phyloP scores from a whole-genome alignment of 257 asterid species.

The Craterostigma plantagineum region DNA sequence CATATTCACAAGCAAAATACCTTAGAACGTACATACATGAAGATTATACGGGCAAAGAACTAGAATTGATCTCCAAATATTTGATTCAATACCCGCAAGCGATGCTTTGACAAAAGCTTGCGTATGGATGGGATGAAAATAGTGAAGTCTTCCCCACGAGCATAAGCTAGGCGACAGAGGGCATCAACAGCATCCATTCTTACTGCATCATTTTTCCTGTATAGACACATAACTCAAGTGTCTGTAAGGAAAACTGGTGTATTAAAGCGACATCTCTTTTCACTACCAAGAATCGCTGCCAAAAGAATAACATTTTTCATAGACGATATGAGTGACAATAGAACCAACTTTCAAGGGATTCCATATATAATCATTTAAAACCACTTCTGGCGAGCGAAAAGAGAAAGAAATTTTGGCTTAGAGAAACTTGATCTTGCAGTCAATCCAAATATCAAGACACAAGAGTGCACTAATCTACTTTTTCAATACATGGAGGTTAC shows the following conservation, averaged over 20 bases:
- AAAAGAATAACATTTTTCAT: neutral
- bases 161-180: constrained; percentile 84
- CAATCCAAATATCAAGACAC: too few species aligned
- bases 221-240: constrained; percentile 12
- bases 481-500: too few species aligned
- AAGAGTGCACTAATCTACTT: too few species aligned
- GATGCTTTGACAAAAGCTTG: constrained; percentile 77
- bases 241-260: too few species aligned
- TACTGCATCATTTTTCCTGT: constrained; percentile 82
- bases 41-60: neutral
- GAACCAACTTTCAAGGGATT: too few species aligned
- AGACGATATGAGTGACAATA: too few species aligned
- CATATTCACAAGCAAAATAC: neutral
- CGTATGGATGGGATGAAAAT: constrained; percentile 83
- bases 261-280: neutral
- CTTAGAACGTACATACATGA: neutral
- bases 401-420: too few species aligned
- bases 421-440: too few species aligned
- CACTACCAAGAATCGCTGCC: constrained; percentile 8
- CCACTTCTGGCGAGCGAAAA: too few species aligned
- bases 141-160: constrained; percentile 93
- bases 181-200: constrained; percentile 91
- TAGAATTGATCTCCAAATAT: neutral
- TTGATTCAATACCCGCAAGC: constrained; percentile 36
- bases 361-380: too few species aligned